Evolutionary conservation across 192 early-diverging fungal genomes (phyloP), one percentile per base, ranked within the genome.

Genomic region (Podila horticola): DNA sequence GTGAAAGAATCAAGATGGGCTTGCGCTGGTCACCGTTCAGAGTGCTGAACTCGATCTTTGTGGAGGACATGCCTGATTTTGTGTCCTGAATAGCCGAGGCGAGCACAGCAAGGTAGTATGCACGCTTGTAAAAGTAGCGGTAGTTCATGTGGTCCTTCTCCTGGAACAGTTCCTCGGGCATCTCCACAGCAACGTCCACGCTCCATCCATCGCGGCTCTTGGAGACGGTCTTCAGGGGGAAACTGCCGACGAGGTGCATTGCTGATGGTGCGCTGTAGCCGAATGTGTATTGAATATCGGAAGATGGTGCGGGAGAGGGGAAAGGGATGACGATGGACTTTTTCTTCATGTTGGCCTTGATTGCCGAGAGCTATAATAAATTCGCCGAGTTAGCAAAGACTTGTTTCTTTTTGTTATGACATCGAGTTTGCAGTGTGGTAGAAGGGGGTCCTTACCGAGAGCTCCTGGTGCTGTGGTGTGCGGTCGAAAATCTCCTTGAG

Each of bases 71-170:
- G 12, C 71, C 76, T n/a, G 86, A 75, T 26, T 86, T 85, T 30
- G 84, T 89, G 1, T 81, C 64, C 60, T 87, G 70, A 28, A 91
- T 74, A n/a, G 84, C 79, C 41, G 74, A 65, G 1, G 95, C 92
- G 12, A 97, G 76, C 28, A 94, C 86, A 1, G 96, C 87, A 48
- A 98, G 84, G 82, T 97, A 99, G 69, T 93, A 97, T 9, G 97
- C 94, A 36, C 97, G 91, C 74, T 99, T 99, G 89, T 98, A 90
- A 75, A 96, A 94, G 84, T 99, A 99, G 57, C 98, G 86, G 79
- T 93, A 90, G 86, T 99, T 98, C 72, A 97, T 82, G 74, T 93
- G 89, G 76, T 99, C 98, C 77, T 97, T 96, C 62, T 98, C 96
- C 72, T 94, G 92, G 82, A 98, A 95, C 41, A 97, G 62, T 0